These are phyloP conservation scores for Ogataea trehalophila DNA, from an alignment of 805 yeast genomes.

Conservation along the genomic window DNA sequence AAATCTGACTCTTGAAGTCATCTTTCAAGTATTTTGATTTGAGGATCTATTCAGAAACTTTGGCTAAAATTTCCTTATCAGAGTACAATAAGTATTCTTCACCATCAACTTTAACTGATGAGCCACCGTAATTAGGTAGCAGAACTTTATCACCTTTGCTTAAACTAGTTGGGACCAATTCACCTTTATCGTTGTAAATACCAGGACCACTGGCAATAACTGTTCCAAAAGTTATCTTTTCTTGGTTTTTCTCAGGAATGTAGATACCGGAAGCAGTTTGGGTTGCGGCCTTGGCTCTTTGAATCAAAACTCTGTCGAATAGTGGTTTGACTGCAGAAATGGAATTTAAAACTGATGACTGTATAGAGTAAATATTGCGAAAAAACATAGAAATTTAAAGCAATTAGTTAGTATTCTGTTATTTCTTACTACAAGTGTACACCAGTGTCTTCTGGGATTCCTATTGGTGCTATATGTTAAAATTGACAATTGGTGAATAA, in stretches of 20 bases:
- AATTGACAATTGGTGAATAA: too few relatives aligned
- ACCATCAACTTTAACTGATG: constrained; percentile 72
- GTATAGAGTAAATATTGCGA: not conserved
- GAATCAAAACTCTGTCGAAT: constrained; percentile 93
- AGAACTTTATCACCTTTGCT: constrained; percentile 89
- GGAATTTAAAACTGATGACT: constrained; percentile 1
- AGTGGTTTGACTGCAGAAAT: constrained; percentile 70
- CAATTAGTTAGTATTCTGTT: too few relatives aligned
- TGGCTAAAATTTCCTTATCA: constrained; percentile 93
- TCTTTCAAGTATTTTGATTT: not conserved
- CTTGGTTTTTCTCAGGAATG: constrained; percentile 94
- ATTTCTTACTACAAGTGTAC: too few relatives aligned
- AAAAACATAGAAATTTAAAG: too few relatives aligned
- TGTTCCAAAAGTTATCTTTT: constrained; percentile 86
- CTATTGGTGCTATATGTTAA: too few relatives aligned
- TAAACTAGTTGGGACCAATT: constrained; percentile 67
- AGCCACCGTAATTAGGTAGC: constrained; percentile 93
- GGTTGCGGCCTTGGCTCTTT: constrained; percentile 86
- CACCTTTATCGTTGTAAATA: constrained; percentile 67
- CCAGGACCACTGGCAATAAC: constrained; percentile 98
- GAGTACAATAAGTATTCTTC: constrained; percentile 65
- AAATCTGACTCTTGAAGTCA: not conserved
- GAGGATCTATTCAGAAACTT: constrained; percentile 57
- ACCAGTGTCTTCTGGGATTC: too few relatives aligned
- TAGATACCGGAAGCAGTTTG: constrained; percentile 91